These are phyloP conservation scores for Hyphopichia burtonii DNA, from an alignment of 1,139 yeast species.

Conservation along the genomic window DNA sequence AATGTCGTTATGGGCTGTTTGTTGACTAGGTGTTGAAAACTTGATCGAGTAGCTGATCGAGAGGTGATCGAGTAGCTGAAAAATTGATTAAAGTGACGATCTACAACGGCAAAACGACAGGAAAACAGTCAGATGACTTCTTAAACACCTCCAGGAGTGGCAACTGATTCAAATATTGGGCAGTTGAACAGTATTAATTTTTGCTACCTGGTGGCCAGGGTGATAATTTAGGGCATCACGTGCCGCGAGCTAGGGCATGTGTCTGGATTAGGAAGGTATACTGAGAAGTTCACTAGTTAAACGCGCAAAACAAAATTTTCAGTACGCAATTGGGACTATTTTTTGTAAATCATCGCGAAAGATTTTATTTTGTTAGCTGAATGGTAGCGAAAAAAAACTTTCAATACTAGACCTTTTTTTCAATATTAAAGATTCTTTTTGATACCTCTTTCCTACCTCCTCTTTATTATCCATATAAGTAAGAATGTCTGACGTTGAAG, in stretches of 20 bases:
- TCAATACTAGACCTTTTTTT: background rate
- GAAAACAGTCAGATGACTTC: too few species aligned
- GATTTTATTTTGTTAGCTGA: background rate
- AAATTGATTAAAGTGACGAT: too few species aligned
- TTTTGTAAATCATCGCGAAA: background rate
- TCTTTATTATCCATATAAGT: background rate
- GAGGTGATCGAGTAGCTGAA: too few species aligned
- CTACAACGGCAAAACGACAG: too few species aligned
- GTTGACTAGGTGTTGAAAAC: too few species aligned
- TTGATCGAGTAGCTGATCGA: too few species aligned
- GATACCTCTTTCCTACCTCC: background rate
- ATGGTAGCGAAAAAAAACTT: constrained; percentile 1
- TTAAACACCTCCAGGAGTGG: too few species aligned
- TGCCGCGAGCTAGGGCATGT: constrained; percentile 9
- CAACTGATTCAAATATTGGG: too few species aligned
- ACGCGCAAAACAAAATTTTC: background rate
- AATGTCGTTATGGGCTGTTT: too few species aligned
- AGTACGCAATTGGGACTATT: constrained; percentile 1
- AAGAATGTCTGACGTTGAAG: constrained; percentile 53
- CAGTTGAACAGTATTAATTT: too few species aligned
- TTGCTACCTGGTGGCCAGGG: too few species aligned
- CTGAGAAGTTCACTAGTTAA: constrained; percentile 11
- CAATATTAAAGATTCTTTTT: background rate
- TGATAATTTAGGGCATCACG: too few species aligned
- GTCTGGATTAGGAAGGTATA: constrained; percentile 11